Conservation (phyloP, 257 asterid species). For the Plantago elongata region DNA sequence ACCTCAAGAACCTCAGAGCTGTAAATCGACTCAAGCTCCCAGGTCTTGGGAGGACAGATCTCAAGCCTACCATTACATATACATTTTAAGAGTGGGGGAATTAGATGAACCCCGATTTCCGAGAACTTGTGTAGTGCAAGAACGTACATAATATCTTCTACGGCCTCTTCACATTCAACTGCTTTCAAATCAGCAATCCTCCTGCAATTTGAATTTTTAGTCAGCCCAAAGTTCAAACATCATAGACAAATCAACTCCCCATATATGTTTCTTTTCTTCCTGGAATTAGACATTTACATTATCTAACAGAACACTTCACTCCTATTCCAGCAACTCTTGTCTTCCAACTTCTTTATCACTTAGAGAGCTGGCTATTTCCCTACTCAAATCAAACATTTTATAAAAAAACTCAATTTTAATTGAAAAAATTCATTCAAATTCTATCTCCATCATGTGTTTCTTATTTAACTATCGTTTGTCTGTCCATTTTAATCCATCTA, state of each 20-base stretch:
- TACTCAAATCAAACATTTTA: too few species aligned
- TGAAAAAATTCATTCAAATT: too few species aligned
- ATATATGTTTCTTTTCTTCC: background rate
- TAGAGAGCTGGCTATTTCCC: too few species aligned
- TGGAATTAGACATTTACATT: background rate
- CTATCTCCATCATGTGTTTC: too few species aligned
- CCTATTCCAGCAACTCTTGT: too few species aligned
- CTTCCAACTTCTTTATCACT: too few species aligned
- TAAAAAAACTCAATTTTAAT: too few species aligned
- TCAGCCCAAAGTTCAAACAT: constrained; percentile 24
- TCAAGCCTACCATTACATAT: constrained; percentile 63
- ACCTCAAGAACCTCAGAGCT: constrained; percentile 56
- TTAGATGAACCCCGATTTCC: constrained; percentile 57
- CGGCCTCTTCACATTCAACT: constrained; percentile 51
- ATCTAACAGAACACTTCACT: background rate
- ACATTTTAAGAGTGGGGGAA: constrained; percentile 75
- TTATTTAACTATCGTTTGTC: too few species aligned
- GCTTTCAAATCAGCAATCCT: constrained; percentile 58
- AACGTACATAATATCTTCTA: constrained; percentile 72
- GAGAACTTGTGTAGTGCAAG: constrained; percentile 47
- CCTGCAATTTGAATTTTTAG: constrained; percentile 40
- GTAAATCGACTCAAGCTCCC: constrained; percentile 88
- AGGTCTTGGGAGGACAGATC: constrained; percentile 71
- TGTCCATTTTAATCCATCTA: too few species aligned
- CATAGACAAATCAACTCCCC: background rate